phyloP scores from a whole-genome alignment of 2,329 filamentous ascomycete genomes.

The Sodiomyces alkalinus region DNA sequence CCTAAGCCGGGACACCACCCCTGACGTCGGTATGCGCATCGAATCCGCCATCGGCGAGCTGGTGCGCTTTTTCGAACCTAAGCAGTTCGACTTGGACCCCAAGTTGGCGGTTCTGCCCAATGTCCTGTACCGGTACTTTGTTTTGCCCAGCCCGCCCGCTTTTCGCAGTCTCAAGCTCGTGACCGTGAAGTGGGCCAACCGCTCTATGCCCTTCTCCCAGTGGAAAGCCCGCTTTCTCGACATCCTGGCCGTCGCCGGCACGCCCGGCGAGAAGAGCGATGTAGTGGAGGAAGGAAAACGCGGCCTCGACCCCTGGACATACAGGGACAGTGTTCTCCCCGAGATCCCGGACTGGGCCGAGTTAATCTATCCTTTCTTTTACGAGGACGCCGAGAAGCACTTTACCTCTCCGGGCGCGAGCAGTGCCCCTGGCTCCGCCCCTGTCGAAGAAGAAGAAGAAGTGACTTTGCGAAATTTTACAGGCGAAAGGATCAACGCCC shows the following conservation, averaged over 20 bases:
- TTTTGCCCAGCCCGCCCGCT: constrained; percentile 30
- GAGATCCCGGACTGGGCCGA: constrained; percentile 31
- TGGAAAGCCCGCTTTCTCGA: constrained; percentile 76
- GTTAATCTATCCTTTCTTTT: neutral
- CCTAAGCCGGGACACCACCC: constrained; percentile 61
- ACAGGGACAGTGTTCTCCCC: constrained; percentile 15
- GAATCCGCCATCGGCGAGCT: constrained; percentile 77
- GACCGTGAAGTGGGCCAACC: constrained; percentile 77
- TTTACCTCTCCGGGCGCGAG: too few species aligned
- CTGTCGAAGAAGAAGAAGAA: too few species aligned
- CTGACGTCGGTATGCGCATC: constrained; percentile 69
- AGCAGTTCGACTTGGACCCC: constrained; percentile 9
- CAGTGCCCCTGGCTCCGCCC: too few species aligned
- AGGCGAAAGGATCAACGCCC: constrained; percentile 34
- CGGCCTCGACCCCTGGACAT: constrained; percentile 58
- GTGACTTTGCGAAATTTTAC: constrained; percentile 32
- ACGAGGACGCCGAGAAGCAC: neutral
- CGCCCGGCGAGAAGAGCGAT: constrained; percentile 56
- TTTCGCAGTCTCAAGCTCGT: constrained; percentile 68
- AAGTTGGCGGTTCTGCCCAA: constrained; percentile 21
- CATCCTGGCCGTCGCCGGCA: constrained; percentile 60
- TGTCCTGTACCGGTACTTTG: constrained; percentile 57
- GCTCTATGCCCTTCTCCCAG: constrained; percentile 68
- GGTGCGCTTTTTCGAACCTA: constrained; percentile 26
- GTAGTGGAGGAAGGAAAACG: constrained; percentile 80